Evolutionary conservation across 345 rosid species (phyloP), one percentile per base, ranked within the genome.

Genomic region (Brassica cretica): DNA sequence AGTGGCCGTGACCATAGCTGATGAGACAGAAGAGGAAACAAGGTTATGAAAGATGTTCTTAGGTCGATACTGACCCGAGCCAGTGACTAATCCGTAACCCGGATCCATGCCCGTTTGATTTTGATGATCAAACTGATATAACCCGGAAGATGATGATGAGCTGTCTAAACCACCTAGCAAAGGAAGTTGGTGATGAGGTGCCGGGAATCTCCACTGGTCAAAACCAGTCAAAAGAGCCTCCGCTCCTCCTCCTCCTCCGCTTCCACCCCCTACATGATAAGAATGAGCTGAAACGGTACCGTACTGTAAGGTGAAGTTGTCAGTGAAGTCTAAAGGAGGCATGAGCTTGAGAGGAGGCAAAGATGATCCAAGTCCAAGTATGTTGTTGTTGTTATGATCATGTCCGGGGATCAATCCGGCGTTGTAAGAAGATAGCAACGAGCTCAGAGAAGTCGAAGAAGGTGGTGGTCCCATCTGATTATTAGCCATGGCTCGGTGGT

Each of bases 321-420:
- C 83, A 41, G 68, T 80, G 75, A 79, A 79, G 58, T 80, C 83
- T 59, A 80, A 37, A 16, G 79, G 83, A 70, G 82, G 71, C 82
- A 74, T 79, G 51, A 80, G 80, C 66, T 80, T 80, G 19, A 75
- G 83, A 80, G 83, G 79, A 56, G 80, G 76, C 39, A 80, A 71
- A 70, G 83, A 80, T 70, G 83, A 80, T 32, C 79, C 79, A 60
- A 80, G 76, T 24, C 83, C 83, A 64, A 80, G 79, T 41, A 80
- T 32, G 72, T 69, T 69, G 68, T 33, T 76, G 56, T 68, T 68
- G 82, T 72, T 73, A 68, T 80, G 76, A 33, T 75, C 76, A 59
- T 80, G 79, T 33, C 83, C 83, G 2, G 83, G 79, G 63, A 80
- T 80, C 29, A 80, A 32, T 30, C 83, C 83, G 14, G 80, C 76